A percentile compares a stretch with the other conserved stretches of the same genome.
Evolutionary conservation across 2,329 filamentous ascomycete genomes (phyloP).

Genomic region (Hypoxylon sp.): DNA sequence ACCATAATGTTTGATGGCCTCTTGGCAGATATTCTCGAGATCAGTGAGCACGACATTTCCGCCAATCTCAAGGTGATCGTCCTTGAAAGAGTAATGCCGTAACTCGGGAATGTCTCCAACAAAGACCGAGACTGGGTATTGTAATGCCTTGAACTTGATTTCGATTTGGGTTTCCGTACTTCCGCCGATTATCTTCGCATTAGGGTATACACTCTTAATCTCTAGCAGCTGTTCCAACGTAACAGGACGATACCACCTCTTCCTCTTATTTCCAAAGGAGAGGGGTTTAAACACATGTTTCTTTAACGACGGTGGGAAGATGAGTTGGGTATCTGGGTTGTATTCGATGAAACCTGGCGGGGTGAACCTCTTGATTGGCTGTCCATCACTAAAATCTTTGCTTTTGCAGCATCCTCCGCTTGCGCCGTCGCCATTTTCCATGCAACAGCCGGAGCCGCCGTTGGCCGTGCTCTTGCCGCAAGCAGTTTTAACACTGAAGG

Average conservation of each 20-base stretch:
- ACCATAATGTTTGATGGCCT: constrained; percentile 86
- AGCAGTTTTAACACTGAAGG: constrained; percentile 75
- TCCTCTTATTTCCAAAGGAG: constrained; percentile 93
- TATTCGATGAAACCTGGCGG: constrained; percentile 95
- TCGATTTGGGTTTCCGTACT: constrained; percentile 99
- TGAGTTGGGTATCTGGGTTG: constrained; percentile 92
- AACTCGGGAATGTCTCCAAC: constrained; percentile 94
- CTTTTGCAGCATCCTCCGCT: constrained; percentile 79
- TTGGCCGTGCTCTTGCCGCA: constrained; percentile 67
- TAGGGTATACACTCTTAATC: constrained; percentile 88
- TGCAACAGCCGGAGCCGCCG: constrained; percentile 76
- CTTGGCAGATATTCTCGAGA: constrained; percentile 84
- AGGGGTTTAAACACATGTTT: constrained; percentile 87
- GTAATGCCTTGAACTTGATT: constrained; percentile 95
- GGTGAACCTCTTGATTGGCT: constrained; percentile 78
- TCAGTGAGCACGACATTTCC: constrained; percentile 95
- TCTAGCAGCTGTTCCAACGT: constrained; percentile 89
- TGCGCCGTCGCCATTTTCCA: constrained; percentile 70
- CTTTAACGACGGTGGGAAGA: constrained; percentile 88
- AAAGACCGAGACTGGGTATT: constrained; percentile 90
- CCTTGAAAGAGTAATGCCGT: constrained; percentile 82
- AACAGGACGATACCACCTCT: constrained; percentile 92
- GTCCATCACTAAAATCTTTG: constrained; percentile 63
- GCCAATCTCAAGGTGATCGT: constrained; percentile 89
- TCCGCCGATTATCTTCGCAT: constrained; percentile 94